These are phyloP conservation scores for Aspergillus costaricaensis DNA, from an alignment of 2,329 filamentous ascomycete genomes.

Conservation along the genomic window DNA sequence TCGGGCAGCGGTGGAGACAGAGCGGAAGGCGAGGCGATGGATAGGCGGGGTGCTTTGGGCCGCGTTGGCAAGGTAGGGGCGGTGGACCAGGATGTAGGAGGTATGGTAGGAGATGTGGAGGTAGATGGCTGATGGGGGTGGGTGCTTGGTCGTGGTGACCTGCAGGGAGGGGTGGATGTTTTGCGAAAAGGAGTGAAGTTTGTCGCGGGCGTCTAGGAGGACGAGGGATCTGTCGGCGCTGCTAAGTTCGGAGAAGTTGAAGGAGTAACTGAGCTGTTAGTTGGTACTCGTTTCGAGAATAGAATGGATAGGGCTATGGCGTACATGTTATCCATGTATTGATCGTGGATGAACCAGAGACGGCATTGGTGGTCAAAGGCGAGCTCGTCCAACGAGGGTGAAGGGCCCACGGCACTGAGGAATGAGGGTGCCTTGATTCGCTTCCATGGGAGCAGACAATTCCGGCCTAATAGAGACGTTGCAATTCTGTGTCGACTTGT, in stretches of 20 bases:
- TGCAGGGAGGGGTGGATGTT: not conserved
- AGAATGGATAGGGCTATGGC: not conserved
- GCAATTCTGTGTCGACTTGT: not conserved
- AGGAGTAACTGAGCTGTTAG: not conserved
- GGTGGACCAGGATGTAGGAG: constrained; percentile 4
- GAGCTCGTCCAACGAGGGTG: not conserved
- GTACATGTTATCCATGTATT: constrained; percentile 5
- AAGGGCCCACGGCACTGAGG: not conserved
- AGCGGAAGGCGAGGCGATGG: not conserved
- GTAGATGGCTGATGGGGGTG: not conserved
- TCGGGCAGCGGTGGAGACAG: too few species aligned
- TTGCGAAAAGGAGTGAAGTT: not conserved
- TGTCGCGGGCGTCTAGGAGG: not conserved
- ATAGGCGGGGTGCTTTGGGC: not conserved
- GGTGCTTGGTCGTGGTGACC: too few species aligned
- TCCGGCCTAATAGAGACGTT: not conserved
- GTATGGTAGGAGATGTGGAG: constrained; percentile 5
- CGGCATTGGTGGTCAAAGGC: constrained; percentile 8
- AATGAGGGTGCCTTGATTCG: not conserved
- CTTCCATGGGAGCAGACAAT: not conserved
- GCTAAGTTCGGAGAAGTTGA: not conserved
- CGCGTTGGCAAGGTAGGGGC: not conserved
- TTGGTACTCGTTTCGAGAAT: too few species aligned
- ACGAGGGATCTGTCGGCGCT: not conserved
- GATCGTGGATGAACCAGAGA: constrained; percentile 7